These are phyloP conservation scores for Globisporangium carolinianum DNA, from an alignment of 352 stramenopile genomes.

Conservation along the genomic window DNA sequence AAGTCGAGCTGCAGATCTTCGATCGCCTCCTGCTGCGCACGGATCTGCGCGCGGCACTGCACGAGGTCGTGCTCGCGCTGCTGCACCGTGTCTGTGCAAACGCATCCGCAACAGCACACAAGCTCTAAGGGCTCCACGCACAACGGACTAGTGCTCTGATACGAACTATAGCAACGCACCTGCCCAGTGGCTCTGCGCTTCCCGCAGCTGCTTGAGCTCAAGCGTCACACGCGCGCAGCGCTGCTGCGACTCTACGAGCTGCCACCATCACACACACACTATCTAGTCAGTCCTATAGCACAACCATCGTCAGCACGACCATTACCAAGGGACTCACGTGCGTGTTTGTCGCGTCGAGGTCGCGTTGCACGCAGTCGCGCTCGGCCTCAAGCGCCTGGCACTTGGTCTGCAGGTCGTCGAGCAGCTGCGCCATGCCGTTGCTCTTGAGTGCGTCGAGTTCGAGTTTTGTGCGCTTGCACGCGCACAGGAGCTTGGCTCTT, in stretches of 20 bases:
- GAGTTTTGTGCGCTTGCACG: conserved; percentile 53
- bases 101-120: too few relatives aligned
- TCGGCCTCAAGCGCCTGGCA: conserved; percentile 42
- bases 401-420: conserved; percentile 57
- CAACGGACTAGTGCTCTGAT: too few relatives aligned
- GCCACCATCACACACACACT: not conserved
- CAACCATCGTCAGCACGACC: too few relatives aligned
- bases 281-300: too few relatives aligned
- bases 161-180: not conserved
- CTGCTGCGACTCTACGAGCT: conserved; percentile 1
- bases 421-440: conserved; percentile 54
- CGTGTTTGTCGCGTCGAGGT: conserved; percentile 26
- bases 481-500: conserved; percentile 70
- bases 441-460: conserved; percentile 58
- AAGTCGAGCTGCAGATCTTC: conserved; percentile 55
- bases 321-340: conserved; percentile 19
- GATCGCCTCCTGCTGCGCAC: conserved; percentile 44
- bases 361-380: conserved; percentile 27
- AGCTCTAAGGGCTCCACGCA: too few relatives aligned
- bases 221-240: not conserved
- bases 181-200: conserved; percentile 1
- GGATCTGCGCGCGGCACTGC: conserved; percentile 42
- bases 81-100: conserved; percentile 21
- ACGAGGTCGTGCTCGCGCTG: conserved; percentile 36
- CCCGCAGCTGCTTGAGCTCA: conserved; percentile 4